phyloP scores from a whole-genome alignment of 2,329 filamentous ascomycete species.

The Curvularia sp. region DNA sequence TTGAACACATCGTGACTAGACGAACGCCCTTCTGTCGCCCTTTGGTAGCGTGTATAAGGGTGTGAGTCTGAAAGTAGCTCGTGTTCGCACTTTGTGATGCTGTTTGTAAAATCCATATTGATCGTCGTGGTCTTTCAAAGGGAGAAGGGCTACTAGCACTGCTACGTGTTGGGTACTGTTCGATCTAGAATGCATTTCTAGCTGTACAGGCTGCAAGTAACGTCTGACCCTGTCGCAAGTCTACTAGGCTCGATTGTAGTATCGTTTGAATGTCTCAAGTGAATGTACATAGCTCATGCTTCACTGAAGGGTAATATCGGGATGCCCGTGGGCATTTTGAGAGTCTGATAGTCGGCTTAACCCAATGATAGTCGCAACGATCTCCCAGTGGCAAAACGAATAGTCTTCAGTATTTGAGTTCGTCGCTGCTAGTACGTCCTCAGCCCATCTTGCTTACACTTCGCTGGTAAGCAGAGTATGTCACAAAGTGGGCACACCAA shows the following conservation, averaged over 20 bases:
- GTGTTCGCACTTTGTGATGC: not conserved
- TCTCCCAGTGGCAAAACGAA: not conserved
- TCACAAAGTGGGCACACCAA: not conserved
- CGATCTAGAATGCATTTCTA: not conserved
- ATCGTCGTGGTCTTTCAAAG: not conserved
- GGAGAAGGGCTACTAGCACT: not conserved
- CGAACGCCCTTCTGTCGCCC: slow-evolving; percentile 16
- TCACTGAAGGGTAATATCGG: not conserved
- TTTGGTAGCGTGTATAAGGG: not conserved
- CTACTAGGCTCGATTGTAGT: not conserved
- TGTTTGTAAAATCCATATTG: too few relatives aligned
- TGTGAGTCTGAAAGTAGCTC: not conserved
- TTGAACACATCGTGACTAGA: not conserved
- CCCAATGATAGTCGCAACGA: not conserved
- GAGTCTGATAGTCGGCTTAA: not conserved
- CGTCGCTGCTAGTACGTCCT: not conserved
- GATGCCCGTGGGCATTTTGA: too few relatives aligned
- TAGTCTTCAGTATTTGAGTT: not conserved
- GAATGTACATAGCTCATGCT: not conserved
- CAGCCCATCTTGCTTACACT: not conserved
- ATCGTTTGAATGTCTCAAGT: not conserved
- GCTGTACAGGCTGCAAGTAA: not conserved
- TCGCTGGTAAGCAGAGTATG: not conserved
- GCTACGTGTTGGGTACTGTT: not conserved
- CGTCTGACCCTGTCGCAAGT: not conserved